These are phyloP conservation scores for Tulasnella calospora DNA, from an alignment of 768 basidiomycete genomes.

Conservation along the genomic window DNA sequence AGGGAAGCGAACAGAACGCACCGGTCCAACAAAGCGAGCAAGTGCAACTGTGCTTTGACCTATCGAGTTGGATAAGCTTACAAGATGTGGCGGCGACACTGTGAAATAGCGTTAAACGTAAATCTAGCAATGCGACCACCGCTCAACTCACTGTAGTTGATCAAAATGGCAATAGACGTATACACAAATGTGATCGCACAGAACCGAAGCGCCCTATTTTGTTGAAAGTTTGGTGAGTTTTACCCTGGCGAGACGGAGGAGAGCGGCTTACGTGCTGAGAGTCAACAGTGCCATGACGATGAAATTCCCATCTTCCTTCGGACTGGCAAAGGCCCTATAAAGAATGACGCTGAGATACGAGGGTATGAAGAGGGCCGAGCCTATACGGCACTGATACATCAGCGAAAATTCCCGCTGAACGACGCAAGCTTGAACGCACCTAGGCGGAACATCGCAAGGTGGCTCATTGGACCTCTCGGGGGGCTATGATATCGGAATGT, in stretches of 20 bases:
- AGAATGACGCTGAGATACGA: constrained; percentile 76
- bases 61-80: constrained; percentile 90
- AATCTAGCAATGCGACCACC: background rate
- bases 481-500: constrained; percentile 10
- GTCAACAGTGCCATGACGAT: constrained; percentile 62
- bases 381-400: constrained; percentile 19
- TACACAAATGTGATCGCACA: constrained; percentile 86
- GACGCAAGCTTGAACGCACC: constrained; percentile 38
- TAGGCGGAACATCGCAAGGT: constrained; percentile 84
- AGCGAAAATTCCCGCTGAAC: constrained; percentile 28
- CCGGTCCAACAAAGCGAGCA: constrained; percentile 82
- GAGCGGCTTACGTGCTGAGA: constrained; percentile 68
- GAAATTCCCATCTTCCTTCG: constrained; percentile 63
- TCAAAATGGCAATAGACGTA: constrained; percentile 80
- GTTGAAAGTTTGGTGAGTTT: background rate
- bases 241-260: background rate
- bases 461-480: constrained; percentile 50
- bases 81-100: constrained; percentile 88
- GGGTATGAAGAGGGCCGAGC: constrained; percentile 77
- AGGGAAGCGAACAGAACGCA: constrained; percentile 29
- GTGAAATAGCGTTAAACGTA: background rate
- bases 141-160: constrained; percentile 66
- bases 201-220: constrained; percentile 70
- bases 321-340: constrained; percentile 68
- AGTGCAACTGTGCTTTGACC: constrained; percentile 94